These are phyloP conservation scores for Tricholoma matsutake DNA, from an alignment of 768 basidiomycete species.

Conservation along the genomic window DNA sequence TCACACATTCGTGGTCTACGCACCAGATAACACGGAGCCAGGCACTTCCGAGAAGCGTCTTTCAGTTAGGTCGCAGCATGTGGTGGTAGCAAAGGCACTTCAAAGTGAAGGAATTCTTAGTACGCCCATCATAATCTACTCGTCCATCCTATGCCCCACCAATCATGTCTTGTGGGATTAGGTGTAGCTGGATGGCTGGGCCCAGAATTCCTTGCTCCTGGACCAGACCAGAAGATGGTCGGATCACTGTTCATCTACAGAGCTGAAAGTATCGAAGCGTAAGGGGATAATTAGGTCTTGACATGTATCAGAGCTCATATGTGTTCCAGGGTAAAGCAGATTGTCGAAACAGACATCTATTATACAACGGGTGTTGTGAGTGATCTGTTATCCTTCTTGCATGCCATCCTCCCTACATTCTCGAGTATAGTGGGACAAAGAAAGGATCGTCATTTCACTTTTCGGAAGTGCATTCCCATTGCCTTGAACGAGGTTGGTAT, in stretches of 20 bases:
- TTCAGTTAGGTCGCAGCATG: conserved; percentile 51
- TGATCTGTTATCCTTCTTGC: conserved; percentile 3
- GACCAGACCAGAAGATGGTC: conserved; percentile 51
- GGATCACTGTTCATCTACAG: conserved; percentile 59
- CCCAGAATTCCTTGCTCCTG: conserved; percentile 51
- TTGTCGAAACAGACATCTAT: conserved; percentile 40
- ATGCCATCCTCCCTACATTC: neutral
- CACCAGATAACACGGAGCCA: conserved; percentile 61
- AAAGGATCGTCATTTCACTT: conserved; percentile 49
- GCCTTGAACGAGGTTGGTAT: conserved; percentile 10
- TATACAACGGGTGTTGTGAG: conserved; percentile 40
- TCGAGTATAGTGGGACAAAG: conserved; percentile 50
- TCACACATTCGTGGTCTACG: conserved; percentile 54
- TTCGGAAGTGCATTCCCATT: conserved; percentile 36
- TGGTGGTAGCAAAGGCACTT: conserved; percentile 40
- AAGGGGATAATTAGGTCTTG: conserved; percentile 8
- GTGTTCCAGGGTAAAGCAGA: conserved; percentile 34
- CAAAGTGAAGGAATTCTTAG: conserved; percentile 48
- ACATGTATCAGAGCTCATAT: neutral
- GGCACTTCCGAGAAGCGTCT: conserved; percentile 56
- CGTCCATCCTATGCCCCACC: neutral
- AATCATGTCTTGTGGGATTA: conserved; percentile 18
- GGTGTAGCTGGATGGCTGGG: conserved; percentile 58
- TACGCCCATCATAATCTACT: conserved; percentile 28
- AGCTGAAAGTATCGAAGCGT: conserved; percentile 50